A percentile compares a stretch with the other conserved stretches of the same genome.
phyloP scores from a whole-genome alignment of 2,329 filamentous ascomycete genomes.

The Penicillium sp. region DNA sequence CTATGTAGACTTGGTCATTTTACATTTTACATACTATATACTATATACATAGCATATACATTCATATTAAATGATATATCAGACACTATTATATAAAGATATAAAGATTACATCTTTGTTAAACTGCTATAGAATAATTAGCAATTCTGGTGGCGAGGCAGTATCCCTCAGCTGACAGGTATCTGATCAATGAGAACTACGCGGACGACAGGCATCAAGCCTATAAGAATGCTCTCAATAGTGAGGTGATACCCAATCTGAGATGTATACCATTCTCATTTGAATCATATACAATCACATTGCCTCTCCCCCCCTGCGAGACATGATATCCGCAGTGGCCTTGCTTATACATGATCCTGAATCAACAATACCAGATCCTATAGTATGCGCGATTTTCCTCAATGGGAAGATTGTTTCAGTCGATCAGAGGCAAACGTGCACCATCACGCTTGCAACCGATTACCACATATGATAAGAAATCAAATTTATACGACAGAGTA shows the following conservation, averaged over 20 bases:
- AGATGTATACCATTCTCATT: not conserved
- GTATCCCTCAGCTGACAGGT: not conserved
- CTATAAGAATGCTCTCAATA: not conserved
- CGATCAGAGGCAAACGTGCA: conserved; percentile 3
- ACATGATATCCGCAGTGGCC: not conserved
- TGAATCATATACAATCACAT: not conserved
- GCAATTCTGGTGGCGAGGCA: not conserved
- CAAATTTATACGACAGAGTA: not conserved
- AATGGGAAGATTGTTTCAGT: not conserved
- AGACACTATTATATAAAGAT: not conserved
- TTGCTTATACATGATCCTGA: not conserved
- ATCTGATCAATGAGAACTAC: not conserved
- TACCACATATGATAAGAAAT: not conserved
- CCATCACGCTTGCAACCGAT: conserved; percentile 8
- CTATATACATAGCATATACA: no score
- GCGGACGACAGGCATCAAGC: not conserved
- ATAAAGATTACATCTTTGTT: not conserved
- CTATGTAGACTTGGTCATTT: no score
- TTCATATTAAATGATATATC: not conserved
- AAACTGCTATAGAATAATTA: not conserved
- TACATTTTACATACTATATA: not conserved
- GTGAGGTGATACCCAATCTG: not conserved
- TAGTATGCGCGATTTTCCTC: conserved; percentile 12
- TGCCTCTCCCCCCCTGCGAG: not conserved
- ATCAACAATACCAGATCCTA: not conserved